Conservation (phyloP, 495 filamentous ascomycete species). For the Lophium mytilinum region DNA sequence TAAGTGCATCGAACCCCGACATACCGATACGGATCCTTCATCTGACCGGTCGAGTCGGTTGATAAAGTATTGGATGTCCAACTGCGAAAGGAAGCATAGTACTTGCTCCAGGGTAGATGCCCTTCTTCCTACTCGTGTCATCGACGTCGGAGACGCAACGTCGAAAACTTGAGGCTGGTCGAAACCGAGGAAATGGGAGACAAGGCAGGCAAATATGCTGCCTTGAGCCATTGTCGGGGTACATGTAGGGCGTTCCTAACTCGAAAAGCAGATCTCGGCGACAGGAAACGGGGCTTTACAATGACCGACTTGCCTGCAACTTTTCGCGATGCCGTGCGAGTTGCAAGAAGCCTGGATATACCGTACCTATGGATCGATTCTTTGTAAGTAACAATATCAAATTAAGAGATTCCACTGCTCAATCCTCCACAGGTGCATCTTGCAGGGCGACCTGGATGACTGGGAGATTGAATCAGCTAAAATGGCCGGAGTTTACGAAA, state of each 20-base stretch:
- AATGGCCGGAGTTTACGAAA: neutral
- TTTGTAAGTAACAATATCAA: too few species aligned
- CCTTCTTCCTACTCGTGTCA: neutral
- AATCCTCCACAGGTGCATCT: too few species aligned
- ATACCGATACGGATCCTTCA: neutral
- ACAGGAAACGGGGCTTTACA: neutral
- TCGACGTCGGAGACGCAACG: neutral
- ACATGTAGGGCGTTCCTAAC: neutral
- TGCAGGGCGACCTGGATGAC: neutral
- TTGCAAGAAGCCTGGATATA: neutral
- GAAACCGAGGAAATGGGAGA: neutral
- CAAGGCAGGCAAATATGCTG: neutral
- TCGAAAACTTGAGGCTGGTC: neutral
- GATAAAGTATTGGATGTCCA: neutral
- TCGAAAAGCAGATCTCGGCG: neutral
- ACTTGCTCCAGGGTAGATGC: neutral
- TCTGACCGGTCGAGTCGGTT: neutral
- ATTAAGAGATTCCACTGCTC: too few species aligned
- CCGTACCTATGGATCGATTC: neutral
- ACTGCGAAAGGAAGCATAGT: neutral
- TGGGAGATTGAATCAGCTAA: neutral
- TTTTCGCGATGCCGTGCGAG: neutral
- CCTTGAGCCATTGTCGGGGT: conserved; percentile 2
- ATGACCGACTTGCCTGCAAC: neutral
- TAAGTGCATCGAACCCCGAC: neutral